Conservation (phyloP, 108 stramenopile species). For the Nitzschia inconspicua region DNA sequence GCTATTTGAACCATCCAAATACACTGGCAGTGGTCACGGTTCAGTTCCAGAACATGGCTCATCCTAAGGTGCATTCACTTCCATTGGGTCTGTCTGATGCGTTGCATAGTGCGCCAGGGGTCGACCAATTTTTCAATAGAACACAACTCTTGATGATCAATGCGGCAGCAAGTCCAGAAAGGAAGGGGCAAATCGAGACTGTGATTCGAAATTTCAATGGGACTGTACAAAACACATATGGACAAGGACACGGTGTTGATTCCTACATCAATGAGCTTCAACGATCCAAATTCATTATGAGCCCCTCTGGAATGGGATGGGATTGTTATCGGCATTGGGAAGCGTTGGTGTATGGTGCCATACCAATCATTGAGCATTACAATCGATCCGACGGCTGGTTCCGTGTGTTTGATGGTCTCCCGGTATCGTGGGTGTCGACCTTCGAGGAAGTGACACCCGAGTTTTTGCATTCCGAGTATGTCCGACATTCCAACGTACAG, state of each 20-base stretch:
- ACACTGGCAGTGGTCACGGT: slow-evolving; percentile 40
- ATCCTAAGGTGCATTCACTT: slow-evolving; percentile 47
- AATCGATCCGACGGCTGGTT: slow-evolving; percentile 41
- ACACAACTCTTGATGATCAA: slow-evolving; percentile 41
- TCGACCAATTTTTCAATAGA: neutral
- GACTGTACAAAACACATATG: slow-evolving; percentile 29
- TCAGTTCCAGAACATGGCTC: slow-evolving; percentile 42
- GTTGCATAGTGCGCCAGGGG: neutral
- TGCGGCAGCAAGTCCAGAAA: slow-evolving; percentile 6
- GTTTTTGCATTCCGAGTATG: slow-evolving; percentile 36
- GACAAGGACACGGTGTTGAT: slow-evolving; percentile 5
- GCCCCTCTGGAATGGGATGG: slow-evolving; percentile 53
- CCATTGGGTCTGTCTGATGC: slow-evolving; percentile 34
- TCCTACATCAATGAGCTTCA: slow-evolving; percentile 21
- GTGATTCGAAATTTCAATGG: slow-evolving; percentile 41
- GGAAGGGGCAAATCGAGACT: slow-evolving; percentile 14
- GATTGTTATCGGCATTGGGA: slow-evolving; percentile 60
- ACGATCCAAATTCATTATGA: slow-evolving; percentile 41
- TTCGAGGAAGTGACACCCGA: slow-evolving; percentile 43
- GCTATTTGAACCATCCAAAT: slow-evolving; percentile 40
- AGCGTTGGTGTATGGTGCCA: slow-evolving; percentile 30
- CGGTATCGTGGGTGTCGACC: slow-evolving; percentile 51
- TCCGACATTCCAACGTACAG: slow-evolving; percentile 11
- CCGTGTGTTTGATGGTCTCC: slow-evolving; percentile 36
- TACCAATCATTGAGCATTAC: slow-evolving; percentile 46